phyloP scores from a whole-genome alignment of 176 grass and related monocot genomes.

The Leersia perrieri region DNA sequence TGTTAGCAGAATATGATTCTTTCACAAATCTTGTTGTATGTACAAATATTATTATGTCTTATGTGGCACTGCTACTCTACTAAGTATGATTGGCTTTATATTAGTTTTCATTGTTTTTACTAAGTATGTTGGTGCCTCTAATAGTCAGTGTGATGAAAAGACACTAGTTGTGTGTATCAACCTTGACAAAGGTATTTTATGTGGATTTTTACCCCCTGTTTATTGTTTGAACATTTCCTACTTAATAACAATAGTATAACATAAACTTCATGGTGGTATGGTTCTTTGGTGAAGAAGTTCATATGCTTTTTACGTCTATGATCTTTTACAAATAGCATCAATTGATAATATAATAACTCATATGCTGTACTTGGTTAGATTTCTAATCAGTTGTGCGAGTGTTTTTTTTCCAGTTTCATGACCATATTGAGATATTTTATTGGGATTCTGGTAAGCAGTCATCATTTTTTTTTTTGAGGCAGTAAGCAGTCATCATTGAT shows the following conservation, averaged over 20 bases:
- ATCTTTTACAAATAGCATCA: constrained; percentile 19
- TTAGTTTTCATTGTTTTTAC: constrained; percentile 22
- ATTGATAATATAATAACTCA: constrained; percentile 6
- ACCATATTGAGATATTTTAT: not conserved
- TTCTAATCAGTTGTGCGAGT: no score
- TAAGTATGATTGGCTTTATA: constrained; percentile 24
- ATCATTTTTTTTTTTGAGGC: no score
- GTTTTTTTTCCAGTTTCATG: not conserved
- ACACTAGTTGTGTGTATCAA: constrained; percentile 94
- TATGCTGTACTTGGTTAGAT: no score
- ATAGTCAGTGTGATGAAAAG: constrained; percentile 94
- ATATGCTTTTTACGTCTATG: not conserved
- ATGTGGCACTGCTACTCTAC: not conserved
- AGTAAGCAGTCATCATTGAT: no score
- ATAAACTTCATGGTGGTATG: not conserved
- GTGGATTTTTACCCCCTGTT: constrained; percentile 2
- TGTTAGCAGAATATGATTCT: constrained; percentile 79
- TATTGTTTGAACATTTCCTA: not conserved
- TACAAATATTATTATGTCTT: constrained; percentile 16
- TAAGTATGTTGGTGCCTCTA: constrained; percentile 85
- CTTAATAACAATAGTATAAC: not conserved
- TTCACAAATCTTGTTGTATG: constrained; percentile 88
- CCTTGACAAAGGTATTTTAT: constrained; percentile 93
- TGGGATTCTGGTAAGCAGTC: not conserved
- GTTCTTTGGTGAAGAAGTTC: not conserved